Percentiles rank a stretch among this genome's conserved stretches.
phyloP scores from a whole-genome alignment of 2,329 filamentous ascomycete species.

The Venturia nashicola region DNA sequence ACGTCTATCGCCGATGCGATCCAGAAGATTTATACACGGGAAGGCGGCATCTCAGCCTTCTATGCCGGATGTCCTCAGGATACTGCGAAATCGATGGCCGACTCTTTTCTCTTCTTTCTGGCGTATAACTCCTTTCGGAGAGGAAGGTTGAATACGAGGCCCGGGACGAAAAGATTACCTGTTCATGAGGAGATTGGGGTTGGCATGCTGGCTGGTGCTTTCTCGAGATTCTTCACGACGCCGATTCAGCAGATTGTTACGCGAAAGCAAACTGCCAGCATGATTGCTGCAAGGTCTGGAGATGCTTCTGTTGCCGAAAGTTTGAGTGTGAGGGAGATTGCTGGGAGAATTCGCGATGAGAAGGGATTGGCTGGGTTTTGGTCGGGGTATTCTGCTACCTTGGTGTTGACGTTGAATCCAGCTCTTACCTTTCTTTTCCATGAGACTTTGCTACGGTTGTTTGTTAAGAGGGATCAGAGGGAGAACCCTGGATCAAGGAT shows the following conservation, averaged over 20 bases:
- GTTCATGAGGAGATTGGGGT: conserved; percentile 62
- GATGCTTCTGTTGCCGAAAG: conserved; percentile 16
- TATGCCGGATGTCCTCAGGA: conserved; percentile 39
- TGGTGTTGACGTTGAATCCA: conserved; percentile 75
- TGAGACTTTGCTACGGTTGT: conserved; percentile 50
- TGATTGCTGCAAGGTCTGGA: conserved; percentile 30
- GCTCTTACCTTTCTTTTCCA: conserved; percentile 78
- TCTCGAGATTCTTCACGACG: conserved; percentile 64
- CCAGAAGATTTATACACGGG: conserved; percentile 54
- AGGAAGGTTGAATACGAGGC: conserved; percentile 26
- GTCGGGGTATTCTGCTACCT: conserved; percentile 73
- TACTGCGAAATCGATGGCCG: conserved; percentile 38
- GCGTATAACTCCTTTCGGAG: conserved; percentile 53
- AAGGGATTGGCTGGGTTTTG: conserved; percentile 68
- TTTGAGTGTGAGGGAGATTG: conserved; percentile 40
- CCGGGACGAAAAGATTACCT: conserved; percentile 36
- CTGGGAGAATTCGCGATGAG: conserved; percentile 50
- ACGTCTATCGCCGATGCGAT: conserved; percentile 56
- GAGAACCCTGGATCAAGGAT: conserved; percentile 39
- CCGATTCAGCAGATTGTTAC: conserved; percentile 75
- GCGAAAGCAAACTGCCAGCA: conserved; percentile 59
- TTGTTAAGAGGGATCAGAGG: conserved; percentile 42
- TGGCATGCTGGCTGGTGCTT: conserved; percentile 61
- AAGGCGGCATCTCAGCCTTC: conserved; percentile 59
- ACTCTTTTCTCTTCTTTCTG: conserved; percentile 79